Base-by-base conservation (phyloP, 2,329 filamentous ascomycete genomes). In the Fusarium concolor region DNA sequence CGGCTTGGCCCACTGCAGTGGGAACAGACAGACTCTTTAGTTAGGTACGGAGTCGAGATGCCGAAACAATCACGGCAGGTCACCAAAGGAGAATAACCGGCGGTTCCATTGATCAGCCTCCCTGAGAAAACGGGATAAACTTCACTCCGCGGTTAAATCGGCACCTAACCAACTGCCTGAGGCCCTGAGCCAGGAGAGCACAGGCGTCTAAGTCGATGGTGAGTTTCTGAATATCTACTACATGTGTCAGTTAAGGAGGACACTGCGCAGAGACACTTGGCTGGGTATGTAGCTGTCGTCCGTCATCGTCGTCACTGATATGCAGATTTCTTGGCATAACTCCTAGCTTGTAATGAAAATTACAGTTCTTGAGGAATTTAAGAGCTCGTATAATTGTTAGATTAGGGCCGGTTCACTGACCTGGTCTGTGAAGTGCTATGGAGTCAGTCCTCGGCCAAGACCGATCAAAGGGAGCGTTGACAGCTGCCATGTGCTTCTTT, bases 401-500 rank as follows among this genome's bases (percentile, higher is more conserved):
- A 38, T n/a, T 44, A 45, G 20, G 33, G 20, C 31, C 43, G 22
- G 38, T 51, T 59, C 18, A 51, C 38, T 20, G 14, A 28, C 11
- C 31, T 38, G 28, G 38, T 17, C 43, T 35, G 17, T 28, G 57
- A 44, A n/a, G 42, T 47, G 26, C 28, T 56, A 31, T 31, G 29
- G 20, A 33, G 31, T 33, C 31, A 22, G 51, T 49, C 22, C 37
- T 63, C 58, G 41, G 59, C 31, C 44, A 59, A 42, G 39, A 10
- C 39, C 43, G 59, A 41, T 50, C 10, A 58, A 45, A 54, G 22
- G 17, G 42, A 35, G 28, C 37, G 33, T 15, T 51, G 58, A 57
- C 50, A 63, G 50, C 31, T 59, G 59, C 44, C 52, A 64, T 55
- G 54, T 59, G 29, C 28, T 55, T 62, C 42, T 60, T 60, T 52